These are phyloP conservation scores for Aspergillus tanneri DNA, from an alignment of 2,329 filamentous ascomycete species.

Conservation along the genomic window DNA sequence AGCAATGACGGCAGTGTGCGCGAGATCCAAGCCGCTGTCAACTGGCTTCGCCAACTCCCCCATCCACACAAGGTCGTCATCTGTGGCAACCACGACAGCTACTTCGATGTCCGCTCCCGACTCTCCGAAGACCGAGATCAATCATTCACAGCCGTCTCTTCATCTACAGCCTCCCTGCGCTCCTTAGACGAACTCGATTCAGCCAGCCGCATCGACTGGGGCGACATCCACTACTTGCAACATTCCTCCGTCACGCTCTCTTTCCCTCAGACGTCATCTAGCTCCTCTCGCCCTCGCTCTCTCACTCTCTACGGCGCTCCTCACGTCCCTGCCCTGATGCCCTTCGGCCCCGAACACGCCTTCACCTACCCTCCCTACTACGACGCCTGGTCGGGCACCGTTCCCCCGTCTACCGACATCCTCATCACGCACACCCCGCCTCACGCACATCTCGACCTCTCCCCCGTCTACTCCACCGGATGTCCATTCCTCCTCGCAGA, in stretches of 20 bases:
- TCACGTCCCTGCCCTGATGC: slow-evolving; percentile 66
- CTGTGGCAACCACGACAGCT: slow-evolving; percentile 85
- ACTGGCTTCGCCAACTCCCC: slow-evolving; percentile 75
- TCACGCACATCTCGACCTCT: slow-evolving; percentile 63
- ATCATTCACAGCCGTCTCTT: slow-evolving; percentile 31
- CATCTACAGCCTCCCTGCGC: slow-evolving; percentile 38
- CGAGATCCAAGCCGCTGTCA: slow-evolving; percentile 77
- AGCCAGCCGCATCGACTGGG: slow-evolving; percentile 62
- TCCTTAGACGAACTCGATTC: slow-evolving; percentile 44
- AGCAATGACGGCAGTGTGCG: slow-evolving; percentile 68
- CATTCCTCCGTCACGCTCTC: slow-evolving; percentile 63
- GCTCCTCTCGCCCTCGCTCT: slow-evolving; percentile 52
- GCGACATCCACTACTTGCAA: slow-evolving; percentile 71
- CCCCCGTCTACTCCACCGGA: slow-evolving; percentile 61
- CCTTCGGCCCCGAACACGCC: slow-evolving; percentile 69
- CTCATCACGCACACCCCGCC: slow-evolving; percentile 81
- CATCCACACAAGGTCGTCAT: slow-evolving; percentile 80
- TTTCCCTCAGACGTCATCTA: slow-evolving; percentile 49
- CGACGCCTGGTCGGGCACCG: slow-evolving; percentile 69
- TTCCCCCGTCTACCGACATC: slow-evolving; percentile 72
- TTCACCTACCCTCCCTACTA: slow-evolving; percentile 70
- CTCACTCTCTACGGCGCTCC: slow-evolving; percentile 78
- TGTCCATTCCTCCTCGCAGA: slow-evolving; percentile 70
- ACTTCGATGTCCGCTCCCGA: slow-evolving; percentile 69
- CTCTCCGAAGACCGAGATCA: slow-evolving; percentile 53